Evolutionary conservation across 106 monocot species (phyloP).

Genomic region (Cymbidium sinense): DNA sequence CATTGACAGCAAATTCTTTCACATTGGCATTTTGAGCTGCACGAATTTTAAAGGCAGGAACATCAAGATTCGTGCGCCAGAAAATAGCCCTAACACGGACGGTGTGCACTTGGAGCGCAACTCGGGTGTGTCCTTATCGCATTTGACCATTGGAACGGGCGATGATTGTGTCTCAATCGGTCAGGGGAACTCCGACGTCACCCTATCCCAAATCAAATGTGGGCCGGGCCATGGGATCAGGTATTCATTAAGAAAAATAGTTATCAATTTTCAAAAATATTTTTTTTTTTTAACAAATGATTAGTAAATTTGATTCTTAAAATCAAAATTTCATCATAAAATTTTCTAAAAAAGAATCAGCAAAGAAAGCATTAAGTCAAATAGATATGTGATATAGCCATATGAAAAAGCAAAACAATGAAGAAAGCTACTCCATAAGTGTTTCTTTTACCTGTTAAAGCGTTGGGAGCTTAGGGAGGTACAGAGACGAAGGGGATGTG

Average conservation of each 20-base stretch:
- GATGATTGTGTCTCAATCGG: slow-evolving; percentile 84
- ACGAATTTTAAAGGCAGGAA: slow-evolving; percentile 17
- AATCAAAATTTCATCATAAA: no score
- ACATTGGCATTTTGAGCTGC: slow-evolving; percentile 26
- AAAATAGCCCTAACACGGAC: slow-evolving; percentile 72
- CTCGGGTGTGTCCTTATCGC: slow-evolving; percentile 22
- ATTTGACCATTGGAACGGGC: slow-evolving; percentile 43
- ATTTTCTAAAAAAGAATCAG: no score
- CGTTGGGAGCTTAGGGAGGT: slow-evolving; percentile 60
- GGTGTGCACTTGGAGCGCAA: slow-evolving; percentile 59
- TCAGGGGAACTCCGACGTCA: slow-evolving; percentile 25
- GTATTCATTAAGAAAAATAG: not conserved
- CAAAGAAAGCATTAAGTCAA: no score
- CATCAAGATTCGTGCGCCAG: slow-evolving; percentile 45
- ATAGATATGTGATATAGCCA: no score
- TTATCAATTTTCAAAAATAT: no score
- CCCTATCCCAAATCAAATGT: slow-evolving; percentile 27
- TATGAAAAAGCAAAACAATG: no score
- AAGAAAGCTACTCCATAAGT: no score
- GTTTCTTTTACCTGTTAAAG: not conserved
- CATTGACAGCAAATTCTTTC: slow-evolving; percentile 63
- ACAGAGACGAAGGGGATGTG: slow-evolving; percentile 41
- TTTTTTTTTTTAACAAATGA: no score
- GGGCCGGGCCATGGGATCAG: slow-evolving; percentile 83
- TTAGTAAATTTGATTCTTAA: no score